Conservation (phyloP, 2,329 filamentous ascomycete genomes). For the Pestalotiopsis sp. region DNA sequence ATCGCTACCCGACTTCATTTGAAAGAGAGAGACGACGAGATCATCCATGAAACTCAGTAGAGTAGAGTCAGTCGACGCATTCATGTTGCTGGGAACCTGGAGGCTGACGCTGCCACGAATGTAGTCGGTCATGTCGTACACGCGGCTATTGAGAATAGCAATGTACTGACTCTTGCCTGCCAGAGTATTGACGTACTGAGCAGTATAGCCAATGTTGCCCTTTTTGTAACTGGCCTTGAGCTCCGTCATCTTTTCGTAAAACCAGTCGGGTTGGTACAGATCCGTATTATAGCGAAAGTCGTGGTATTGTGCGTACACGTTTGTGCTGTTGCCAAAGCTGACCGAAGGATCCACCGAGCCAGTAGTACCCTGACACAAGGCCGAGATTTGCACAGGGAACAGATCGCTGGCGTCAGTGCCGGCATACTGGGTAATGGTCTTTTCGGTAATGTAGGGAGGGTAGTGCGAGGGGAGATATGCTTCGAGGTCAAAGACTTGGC, state of each 20-base stretch:
- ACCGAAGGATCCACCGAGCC: slow-evolving; percentile 70
- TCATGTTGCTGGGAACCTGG: slow-evolving; percentile 56
- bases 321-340: slow-evolving; percentile 72
- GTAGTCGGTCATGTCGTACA: slow-evolving; percentile 92
- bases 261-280: slow-evolving; percentile 88
- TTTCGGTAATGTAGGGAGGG: slow-evolving; percentile 64
- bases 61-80: slow-evolving; percentile 44
- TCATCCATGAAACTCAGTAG: slow-evolving; percentile 81
- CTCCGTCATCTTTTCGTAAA: slow-evolving; percentile 81
- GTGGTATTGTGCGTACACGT: slow-evolving; percentile 81
- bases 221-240: slow-evolving; percentile 81
- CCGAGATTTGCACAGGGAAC: slow-evolving; percentile 93
- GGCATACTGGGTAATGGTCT: slow-evolving; percentile 76
- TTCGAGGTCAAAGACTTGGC: slow-evolving; percentile 83
- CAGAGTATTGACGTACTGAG: slow-evolving; percentile 74
- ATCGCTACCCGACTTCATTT: slow-evolving; percentile 74
- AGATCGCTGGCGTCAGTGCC: slow-evolving; percentile 84
- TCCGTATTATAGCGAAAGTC: slow-evolving; percentile 88
- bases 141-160: slow-evolving; percentile 74
- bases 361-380: slow-evolving; percentile 79
- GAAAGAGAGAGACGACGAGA: slow-evolving; percentile 76
- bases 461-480: slow-evolving; percentile 79
- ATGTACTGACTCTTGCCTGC: slow-evolving; percentile 66
- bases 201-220: slow-evolving; percentile 82
- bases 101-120: slow-evolving; percentile 72